Percentiles rank a stretch among this genome's conserved stretches.
These are phyloP conservation scores for Boletus tylopilopsis DNA, from an alignment of 768 basidiomycete genomes.

Conservation along the genomic window DNA sequence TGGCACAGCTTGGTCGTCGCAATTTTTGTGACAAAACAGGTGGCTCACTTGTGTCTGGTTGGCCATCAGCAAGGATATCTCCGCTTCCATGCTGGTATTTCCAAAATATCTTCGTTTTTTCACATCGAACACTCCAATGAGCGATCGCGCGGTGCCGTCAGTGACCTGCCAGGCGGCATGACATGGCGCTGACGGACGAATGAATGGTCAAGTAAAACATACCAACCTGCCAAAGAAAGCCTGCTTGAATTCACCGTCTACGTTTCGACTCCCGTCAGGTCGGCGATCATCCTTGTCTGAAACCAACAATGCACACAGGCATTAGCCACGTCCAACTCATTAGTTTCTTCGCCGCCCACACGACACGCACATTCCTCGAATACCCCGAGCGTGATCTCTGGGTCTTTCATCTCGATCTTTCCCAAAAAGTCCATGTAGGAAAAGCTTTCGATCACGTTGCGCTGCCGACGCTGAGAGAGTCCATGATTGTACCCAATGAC, in stretches of 20 bases:
- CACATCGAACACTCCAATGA: conserved; percentile 74
- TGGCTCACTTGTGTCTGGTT: conserved; percentile 84
- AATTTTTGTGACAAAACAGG: not conserved
- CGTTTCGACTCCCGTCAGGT: conserved; percentile 48
- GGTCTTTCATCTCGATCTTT: conserved; percentile 74
- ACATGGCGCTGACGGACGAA: not conserved
- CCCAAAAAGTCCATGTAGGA: conserved; percentile 81
- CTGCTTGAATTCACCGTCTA: conserved; percentile 64
- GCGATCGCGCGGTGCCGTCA: conserved; percentile 62
- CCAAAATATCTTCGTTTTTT: conserved; percentile 90
- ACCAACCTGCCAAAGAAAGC: conserved; percentile 89
- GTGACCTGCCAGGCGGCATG: conserved; percentile 37
- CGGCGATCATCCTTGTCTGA: conserved; percentile 51
- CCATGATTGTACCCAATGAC: conserved; percentile 74
- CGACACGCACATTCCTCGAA: conserved; percentile 81
- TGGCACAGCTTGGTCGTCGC: conserved; percentile 26
- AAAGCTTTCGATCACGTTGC: conserved; percentile 72
- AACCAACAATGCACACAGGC: not conserved
- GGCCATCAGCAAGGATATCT: conserved; percentile 93
- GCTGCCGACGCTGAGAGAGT: conserved; percentile 64
- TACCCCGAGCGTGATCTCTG: conserved; percentile 67
- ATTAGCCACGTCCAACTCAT: not conserved
- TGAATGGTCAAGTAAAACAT: conserved; percentile 29
- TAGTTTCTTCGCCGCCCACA: not conserved
- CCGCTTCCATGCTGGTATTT: conserved; percentile 97